Conservation (phyloP, 768 basidiomycete species). For the Lactifluus pinguis region DNA sequence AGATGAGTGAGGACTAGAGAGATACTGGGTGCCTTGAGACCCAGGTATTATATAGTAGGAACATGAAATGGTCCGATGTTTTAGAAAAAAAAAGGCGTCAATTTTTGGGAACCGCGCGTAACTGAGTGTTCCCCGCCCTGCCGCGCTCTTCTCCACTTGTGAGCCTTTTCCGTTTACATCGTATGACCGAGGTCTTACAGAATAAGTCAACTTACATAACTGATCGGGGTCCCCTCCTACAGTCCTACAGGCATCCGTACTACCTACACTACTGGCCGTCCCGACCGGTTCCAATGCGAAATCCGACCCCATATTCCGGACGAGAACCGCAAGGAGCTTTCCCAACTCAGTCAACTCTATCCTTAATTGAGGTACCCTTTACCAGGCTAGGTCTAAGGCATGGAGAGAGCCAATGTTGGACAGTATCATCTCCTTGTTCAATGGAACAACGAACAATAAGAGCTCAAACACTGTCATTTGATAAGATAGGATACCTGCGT, state of each 20-base stretch:
- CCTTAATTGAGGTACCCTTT: not conserved
- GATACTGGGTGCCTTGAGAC: not conserved
- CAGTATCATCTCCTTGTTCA: not conserved
- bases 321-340: too few relatives aligned
- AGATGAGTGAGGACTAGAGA: not conserved
- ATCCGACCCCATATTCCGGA: not conserved
- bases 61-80: constrained; percentile 19
- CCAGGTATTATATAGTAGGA: constrained; percentile 11
- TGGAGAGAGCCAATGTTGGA: not conserved
- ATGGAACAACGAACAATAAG: not conserved
- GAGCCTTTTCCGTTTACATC: not conserved
- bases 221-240: not conserved
- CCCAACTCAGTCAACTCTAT: not conserved
- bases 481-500: not conserved
- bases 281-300: constrained; percentile 17
- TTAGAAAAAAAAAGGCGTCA: constrained; percentile 12
- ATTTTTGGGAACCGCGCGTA: not conserved
- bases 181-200: constrained; percentile 7
- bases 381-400: not conserved
- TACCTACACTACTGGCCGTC: not conserved
- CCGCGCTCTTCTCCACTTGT: too few relatives aligned
- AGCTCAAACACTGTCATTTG: not conserved
- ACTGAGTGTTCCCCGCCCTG: not conserved
- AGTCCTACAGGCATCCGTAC: too few relatives aligned
- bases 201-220: constrained; percentile 9